A percentile compares a stretch with the other conserved stretches of the same genome.
phyloP scores from a whole-genome alignment of 805 yeast species.

The Hanseniaspora clermontiae region DNA sequence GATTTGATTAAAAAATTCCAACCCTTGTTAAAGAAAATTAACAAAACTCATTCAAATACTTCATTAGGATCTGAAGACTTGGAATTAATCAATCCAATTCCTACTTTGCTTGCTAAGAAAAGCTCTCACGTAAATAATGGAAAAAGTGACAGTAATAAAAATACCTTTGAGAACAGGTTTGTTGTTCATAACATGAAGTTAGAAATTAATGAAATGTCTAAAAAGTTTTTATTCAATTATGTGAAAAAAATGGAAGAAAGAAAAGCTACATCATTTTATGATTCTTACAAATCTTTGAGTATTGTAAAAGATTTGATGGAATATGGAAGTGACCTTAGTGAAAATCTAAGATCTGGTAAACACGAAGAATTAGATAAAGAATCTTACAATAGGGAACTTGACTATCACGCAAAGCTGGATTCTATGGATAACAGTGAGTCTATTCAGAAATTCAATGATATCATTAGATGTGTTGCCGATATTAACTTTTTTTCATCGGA shows the following conservation, averaged over 20 bases:
- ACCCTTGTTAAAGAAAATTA: neutral
- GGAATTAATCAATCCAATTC: slow-evolving; percentile 8
- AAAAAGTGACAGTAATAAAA: neutral
- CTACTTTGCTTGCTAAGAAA: slow-evolving; percentile 2
- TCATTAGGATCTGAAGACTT: slow-evolving; percentile 12
- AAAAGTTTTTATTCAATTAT: slow-evolving; percentile 40
- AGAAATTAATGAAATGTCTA: slow-evolving; percentile 40
- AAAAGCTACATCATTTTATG: slow-evolving; percentile 33
- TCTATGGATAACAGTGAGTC: slow-evolving; percentile 23
- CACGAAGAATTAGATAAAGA: slow-evolving; percentile 15
- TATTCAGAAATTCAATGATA: slow-evolving; percentile 36
- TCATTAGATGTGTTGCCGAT: slow-evolving; percentile 32
- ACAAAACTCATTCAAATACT: neutral
- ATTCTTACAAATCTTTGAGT: slow-evolving; percentile 39
- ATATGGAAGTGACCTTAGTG: slow-evolving; percentile 10
- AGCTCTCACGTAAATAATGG: neutral
- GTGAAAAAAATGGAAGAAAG: slow-evolving; percentile 34
- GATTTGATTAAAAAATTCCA: slow-evolving; percentile 6
- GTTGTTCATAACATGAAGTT: slow-evolving; percentile 43
- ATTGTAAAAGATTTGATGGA: slow-evolving; percentile 33
- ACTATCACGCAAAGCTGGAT: slow-evolving; percentile 12
- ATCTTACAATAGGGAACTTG: slow-evolving; percentile 13
- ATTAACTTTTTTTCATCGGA: slow-evolving; percentile 34
- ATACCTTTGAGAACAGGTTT: slow-evolving; percentile 44
- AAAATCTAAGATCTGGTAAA: slow-evolving; percentile 15